Base-by-base conservation (phyloP, 352 stramenopile genomes). In the Pythium apleroticum region DNA sequence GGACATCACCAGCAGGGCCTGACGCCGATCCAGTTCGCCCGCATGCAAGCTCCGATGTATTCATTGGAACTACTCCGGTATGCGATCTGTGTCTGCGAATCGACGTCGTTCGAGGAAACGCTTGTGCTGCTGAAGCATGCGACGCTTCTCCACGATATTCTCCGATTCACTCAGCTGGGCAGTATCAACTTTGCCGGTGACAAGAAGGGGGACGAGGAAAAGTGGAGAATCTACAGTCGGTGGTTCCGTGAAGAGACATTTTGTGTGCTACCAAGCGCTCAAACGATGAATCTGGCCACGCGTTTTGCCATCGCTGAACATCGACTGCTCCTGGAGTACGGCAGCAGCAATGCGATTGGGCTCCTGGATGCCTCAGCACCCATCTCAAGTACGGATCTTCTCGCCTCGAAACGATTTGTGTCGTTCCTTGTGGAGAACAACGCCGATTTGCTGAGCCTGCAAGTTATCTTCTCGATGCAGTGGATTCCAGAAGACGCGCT, bases 351-450 rank as follows among this genome's bases (percentile, higher is more conserved):
- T 9, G 53, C 68, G 3, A 52, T 74, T 4, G 68, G 68, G n/a
- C 22, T 74, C 14, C 39, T 30, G 1, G 58, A 68, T 43, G 12
- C 52, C 12, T 58, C 46, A 9, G 33, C 20, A 19, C n/a, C 37
- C 30, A 74, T 73, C 6, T 25, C 54, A 19, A 25, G n/a, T 27
- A 57, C 72, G n/a, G 78, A 90, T 19, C 66, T 72, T 22, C 70
- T 88, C 30, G 60, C 80, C 30, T 90, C 81, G 0, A 92, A 89
- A 24, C 76, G 81, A 6, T 87, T 84, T 37, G 69, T 92, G 0
- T 86, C 81, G 35, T 90, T 86, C 55, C 64, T 92, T 0, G 73
- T 90, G 14, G 81, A 89, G 41, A 80, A 92, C 49, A 76, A 74
- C 11, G 78, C 84, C 27, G 73, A 89, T 25, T 55, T 89, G 30